Evolutionary conservation across 768 basidiomycete species (phyloP).

Genomic region (Leccinum disarticulatum): DNA sequence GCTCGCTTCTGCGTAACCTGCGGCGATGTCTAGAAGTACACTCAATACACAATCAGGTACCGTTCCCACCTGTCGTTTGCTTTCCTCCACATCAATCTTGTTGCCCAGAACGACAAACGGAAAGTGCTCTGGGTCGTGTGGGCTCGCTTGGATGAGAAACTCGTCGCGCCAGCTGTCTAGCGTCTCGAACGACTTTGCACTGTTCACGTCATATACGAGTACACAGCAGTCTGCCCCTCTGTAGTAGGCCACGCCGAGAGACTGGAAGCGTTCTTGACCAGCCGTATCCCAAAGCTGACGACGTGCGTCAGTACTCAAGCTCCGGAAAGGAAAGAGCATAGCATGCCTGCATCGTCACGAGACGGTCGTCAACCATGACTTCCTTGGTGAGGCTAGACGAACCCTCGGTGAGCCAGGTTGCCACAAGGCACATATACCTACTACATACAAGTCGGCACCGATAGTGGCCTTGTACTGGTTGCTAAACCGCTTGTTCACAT

Average conservation of each 20-base stretch:
- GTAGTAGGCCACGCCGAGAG: constrained; percentile 98
- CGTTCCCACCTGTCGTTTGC: constrained; percentile 85
- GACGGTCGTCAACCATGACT: constrained; percentile 96
- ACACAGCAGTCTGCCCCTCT: constrained; percentile 99
- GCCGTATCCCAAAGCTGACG: constrained; percentile 99
- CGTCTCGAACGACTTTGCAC: constrained; percentile 96
- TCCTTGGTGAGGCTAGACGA: constrained; percentile 86
- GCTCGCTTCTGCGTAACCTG: constrained; percentile 99
- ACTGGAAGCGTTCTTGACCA: constrained; percentile 99
- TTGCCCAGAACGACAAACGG: constrained; percentile 99
- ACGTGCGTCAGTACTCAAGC: constrained; percentile 4
- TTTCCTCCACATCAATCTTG: constrained; percentile 99
- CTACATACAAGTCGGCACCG: constrained; percentile 92
- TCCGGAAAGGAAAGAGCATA: background rate
- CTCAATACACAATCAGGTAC: background rate
- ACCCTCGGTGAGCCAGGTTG: constrained; percentile 7
- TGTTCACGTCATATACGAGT: constrained; percentile 98
- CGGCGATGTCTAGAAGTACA: background rate
- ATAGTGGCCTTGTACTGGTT: constrained; percentile 99
- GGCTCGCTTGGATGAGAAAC: constrained; percentile 97
- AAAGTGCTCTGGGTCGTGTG: constrained; percentile 99
- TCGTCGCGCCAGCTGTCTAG: constrained; percentile 99
- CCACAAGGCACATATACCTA: constrained; percentile 30
- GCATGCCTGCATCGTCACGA: constrained; percentile 97
- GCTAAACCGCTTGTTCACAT: constrained; percentile 99